phyloP scores from a whole-genome alignment of 192 early-diverging fungal species.

The Nowakowskiella sp. region DNA sequence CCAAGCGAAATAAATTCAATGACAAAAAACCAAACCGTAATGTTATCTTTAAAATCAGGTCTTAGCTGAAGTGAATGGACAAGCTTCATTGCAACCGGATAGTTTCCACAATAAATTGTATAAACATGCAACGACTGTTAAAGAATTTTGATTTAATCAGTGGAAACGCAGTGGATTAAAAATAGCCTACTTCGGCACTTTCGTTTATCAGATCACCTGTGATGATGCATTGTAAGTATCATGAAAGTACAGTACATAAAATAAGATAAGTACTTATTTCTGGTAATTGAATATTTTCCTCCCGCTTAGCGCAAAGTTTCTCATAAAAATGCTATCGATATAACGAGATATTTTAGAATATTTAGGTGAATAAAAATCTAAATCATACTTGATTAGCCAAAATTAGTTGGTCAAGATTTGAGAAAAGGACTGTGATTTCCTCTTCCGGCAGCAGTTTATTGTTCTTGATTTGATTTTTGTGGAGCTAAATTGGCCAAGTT shows the following conservation, averaged over 20 bases:
- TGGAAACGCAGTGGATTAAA: neutral
- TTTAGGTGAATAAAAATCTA: neutral
- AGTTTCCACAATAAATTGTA: constrained; percentile 42
- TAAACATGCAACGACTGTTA: constrained; percentile 35
- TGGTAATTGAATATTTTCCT: constrained; percentile 33
- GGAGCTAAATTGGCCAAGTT: constrained; percentile 23
- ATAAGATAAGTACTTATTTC: constrained; percentile 14
- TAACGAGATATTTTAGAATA: neutral
- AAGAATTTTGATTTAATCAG: neutral
- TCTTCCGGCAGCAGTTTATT: constrained; percentile 33
- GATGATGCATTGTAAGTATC: too few species aligned
- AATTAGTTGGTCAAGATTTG: constrained; percentile 41
- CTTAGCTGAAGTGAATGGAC: constrained; percentile 24
- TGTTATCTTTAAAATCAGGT: constrained; percentile 29
- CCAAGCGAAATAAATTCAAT: too few species aligned
- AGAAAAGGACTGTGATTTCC: constrained; percentile 38
- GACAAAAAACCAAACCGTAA: constrained; percentile 14
- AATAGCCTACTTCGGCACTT: constrained; percentile 17
- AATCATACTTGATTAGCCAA: constrained; percentile 36
- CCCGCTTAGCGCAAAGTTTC: constrained; percentile 25
- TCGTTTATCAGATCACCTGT: constrained; percentile 23
- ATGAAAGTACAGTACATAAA: too few species aligned
- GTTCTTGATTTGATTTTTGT: constrained; percentile 28
- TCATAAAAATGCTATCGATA: constrained; percentile 26
- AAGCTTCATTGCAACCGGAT: constrained; percentile 44